phyloP scores from a whole-genome alignment of 495 filamentous ascomycete genomes.

The Aspergillus cristatus region DNA sequence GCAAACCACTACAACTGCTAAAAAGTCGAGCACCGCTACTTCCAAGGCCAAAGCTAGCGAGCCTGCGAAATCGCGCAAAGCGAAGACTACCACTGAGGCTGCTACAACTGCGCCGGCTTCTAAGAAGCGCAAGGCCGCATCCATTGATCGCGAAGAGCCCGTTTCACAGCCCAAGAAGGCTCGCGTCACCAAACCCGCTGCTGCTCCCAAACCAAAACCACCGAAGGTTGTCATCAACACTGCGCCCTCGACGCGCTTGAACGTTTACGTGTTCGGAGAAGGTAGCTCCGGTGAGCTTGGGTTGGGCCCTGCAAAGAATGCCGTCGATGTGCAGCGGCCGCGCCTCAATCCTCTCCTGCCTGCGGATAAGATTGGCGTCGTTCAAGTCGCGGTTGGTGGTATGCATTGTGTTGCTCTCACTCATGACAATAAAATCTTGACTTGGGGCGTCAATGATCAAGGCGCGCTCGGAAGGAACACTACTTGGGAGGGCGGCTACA shows the following conservation, averaged over 20 bases:
- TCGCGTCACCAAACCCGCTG: constrained; percentile 17
- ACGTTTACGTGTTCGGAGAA: constrained; percentile 62
- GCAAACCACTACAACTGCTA: constrained; percentile 4
- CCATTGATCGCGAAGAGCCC: constrained; percentile 16
- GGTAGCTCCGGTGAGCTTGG: constrained; percentile 61
- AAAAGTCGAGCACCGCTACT: constrained; percentile 3
- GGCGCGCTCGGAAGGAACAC: constrained; percentile 56
- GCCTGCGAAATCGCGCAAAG: constrained; percentile 7
- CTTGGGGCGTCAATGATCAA: constrained; percentile 65
- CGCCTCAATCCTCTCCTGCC: constrained; percentile 51
- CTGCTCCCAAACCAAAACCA: constrained; percentile 9
- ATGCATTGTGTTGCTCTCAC: constrained; percentile 59
- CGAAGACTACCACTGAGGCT: constrained; percentile 11
- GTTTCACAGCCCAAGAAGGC: constrained; percentile 20
- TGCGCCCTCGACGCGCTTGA: constrained; percentile 38
- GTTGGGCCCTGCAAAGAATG: constrained; percentile 49
- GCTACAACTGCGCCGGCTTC: constrained; percentile 3
- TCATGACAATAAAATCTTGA: constrained; percentile 51
- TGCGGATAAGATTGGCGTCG: constrained; percentile 52
- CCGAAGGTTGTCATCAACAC: constrained; percentile 34
- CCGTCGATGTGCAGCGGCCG: constrained; percentile 59
- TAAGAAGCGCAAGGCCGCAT: constrained; percentile 35
- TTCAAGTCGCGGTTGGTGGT: constrained; percentile 52
- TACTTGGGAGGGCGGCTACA: constrained; percentile 51
- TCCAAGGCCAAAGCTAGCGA: constrained; percentile 10